Evolutionary conservation across 2,329 filamentous ascomycete genomes (phyloP), one percentile per base, ranked within the genome.

Genomic region (Aspergillus tubingensis): DNA sequence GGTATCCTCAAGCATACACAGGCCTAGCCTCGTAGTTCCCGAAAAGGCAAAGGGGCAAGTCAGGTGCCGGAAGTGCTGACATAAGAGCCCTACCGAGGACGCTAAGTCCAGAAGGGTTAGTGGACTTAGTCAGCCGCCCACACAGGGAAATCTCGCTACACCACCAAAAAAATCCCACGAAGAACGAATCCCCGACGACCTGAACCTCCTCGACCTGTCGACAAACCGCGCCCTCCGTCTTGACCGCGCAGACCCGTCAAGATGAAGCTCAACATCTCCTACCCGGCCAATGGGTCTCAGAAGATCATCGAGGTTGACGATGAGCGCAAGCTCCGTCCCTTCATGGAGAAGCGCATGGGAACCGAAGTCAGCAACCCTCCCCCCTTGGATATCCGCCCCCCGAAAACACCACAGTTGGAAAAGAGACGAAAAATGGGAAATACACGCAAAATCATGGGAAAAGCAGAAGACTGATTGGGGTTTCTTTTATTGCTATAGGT

Each of bases 271-370:
- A 89, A 89, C 83, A 85, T 89, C 78, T 88, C 86, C 77, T 96
- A 93, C 89, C 95, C 95, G 85, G 92, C 94, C 89, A 98, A 98
- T 85, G 95, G 95, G 89, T 95, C 92, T 79, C 95, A 99, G 84
- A 99, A 99, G 88, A 88, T 99, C 81, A 89, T 99, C 85, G 96
- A 99, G 75, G 85, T 99, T 76, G 95, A 99, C 79, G 96, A 99
- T 91, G 96, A 99, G 85, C 92, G 93, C 85, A 97, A 96, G 88
- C 88, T 98, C 82, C 91, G 92, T 81, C 87, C 95, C 85, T 98
- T 98, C 89, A 93, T 96, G 90, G 95, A 98, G 83, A 93, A 93
- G 88, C 91, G 91, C 83, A 90, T 90, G 88, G 80, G 87, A 86
- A 73, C 76, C 69, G 80, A 82, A 78, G 76, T 79, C 70, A 78